Evolutionary conservation across 2,329 filamentous ascomycete genomes (phyloP).

Genomic region (Fusarium austroafricanum): DNA sequence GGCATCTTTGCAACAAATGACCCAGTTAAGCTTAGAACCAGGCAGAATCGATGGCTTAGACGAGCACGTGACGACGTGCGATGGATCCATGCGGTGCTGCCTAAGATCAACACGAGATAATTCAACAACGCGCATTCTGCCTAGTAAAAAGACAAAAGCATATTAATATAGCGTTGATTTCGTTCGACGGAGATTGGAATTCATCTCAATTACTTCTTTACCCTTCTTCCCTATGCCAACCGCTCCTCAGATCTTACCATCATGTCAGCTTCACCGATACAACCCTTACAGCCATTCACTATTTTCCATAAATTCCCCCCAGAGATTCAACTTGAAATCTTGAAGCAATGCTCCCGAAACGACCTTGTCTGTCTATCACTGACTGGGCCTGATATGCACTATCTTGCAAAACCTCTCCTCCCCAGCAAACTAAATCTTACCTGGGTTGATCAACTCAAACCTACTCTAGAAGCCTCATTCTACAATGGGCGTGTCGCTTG

Average conservation of each 20-base stretch:
- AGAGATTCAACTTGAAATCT: slow-evolving; percentile 11
- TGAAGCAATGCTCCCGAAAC: neutral
- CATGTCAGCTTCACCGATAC: neutral
- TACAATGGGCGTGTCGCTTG: too few species aligned
- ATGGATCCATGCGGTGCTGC: neutral
- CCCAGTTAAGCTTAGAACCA: neutral
- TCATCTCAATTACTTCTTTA: neutral
- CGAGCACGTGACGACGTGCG: neutral
- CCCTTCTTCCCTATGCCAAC: neutral
- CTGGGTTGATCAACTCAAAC: slow-evolving; percentile 5
- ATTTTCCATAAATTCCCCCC: slow-evolving; percentile 5
- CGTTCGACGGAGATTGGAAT: too few species aligned
- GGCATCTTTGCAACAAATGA: neutral
- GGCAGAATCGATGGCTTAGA: neutral
- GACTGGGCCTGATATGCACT: neutral
- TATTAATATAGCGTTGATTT: neutral
- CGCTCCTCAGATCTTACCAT: neutral
- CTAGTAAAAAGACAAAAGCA: neutral
- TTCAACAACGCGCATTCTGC: neutral
- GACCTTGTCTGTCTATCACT: slow-evolving; percentile 20
- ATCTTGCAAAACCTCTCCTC: neutral
- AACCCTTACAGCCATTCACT: neutral
- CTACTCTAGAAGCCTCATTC: neutral
- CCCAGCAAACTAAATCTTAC: neutral
- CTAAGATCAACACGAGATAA: neutral